A percentile compares a stretch with the other conserved stretches of the same genome.
Conservation (phyloP, 208 protist genomes). For the Acanthamoeba triangularis region DNA sequence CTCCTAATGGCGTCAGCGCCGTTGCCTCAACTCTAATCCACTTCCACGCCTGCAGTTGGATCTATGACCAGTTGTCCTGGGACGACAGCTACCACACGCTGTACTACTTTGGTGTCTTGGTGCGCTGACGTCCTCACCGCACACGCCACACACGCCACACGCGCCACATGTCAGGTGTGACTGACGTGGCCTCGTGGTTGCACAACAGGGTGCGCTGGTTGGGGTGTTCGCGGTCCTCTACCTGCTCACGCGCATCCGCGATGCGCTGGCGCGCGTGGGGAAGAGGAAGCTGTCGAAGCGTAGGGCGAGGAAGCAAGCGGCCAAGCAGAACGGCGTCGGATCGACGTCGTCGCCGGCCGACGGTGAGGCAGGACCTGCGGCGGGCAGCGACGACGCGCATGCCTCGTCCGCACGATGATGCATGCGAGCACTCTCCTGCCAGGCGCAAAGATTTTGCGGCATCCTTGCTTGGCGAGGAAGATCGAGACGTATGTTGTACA, state of each 20-base stretch:
- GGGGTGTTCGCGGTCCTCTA: background rate
- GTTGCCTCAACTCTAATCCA: background rate
- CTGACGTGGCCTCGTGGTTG: background rate
- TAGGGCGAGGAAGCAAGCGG: background rate
- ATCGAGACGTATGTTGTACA: too few species aligned
- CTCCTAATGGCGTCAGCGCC: background rate
- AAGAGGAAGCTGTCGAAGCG: background rate
- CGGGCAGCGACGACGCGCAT: too few species aligned
- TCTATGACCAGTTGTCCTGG: constrained; percentile 12
- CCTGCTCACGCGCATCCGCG: background rate
- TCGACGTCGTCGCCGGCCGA: too few species aligned
- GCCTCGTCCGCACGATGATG: background rate
- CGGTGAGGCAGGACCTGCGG: too few species aligned
- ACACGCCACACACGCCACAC: background rate
- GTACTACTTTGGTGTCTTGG: constrained; percentile 1
- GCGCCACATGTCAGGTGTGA: too few species aligned
- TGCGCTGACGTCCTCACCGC: background rate
- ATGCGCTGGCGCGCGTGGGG: background rate
- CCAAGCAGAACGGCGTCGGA: background rate
- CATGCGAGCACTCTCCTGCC: too few species aligned
- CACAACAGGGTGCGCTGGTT: background rate
- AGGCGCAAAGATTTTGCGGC: too few species aligned
- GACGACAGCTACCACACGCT: background rate
- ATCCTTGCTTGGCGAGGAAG: too few species aligned
- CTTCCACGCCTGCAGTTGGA: background rate